Evolutionary conservation across 1,139 yeast genomes (phyloP), one percentile per base, ranked within the genome.

Genomic region (Diutina siamensis): DNA sequence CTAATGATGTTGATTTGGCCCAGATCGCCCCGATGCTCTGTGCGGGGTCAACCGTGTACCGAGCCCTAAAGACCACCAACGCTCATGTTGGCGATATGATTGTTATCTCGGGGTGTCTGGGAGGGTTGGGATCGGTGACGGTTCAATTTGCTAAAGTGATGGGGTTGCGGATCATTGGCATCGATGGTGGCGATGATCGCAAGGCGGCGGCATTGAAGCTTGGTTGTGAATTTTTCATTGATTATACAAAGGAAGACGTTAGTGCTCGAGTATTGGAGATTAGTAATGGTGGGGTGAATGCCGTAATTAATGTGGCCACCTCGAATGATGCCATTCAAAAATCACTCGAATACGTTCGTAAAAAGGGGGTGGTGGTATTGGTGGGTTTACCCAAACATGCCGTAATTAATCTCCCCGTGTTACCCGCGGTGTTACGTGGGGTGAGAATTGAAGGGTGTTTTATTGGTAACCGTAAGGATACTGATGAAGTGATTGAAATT

Each of bases 31-130:
- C 95, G 53, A 78, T 85, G 51, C 69, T 82, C 57, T 83, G 94
- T 67, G 94, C 92, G 40, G 94, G 94, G 65, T 76, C 83, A 65
- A 83, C 94, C 46, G 89, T 82, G 49, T 83, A 83, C 75, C 82
- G 82, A 71, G 94, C 92, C 34, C 66, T 83, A 57, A 83, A 83
- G 71, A 76, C 80, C 45, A 81, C 89, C 48, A 68, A 72, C 44
- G 70, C 80, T 54, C 57, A 55, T 46, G 78, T 89, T 45, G 94
- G 92, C 58, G 78, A 83, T 57, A 82, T 87, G 86, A 86, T 83
- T 50, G 82, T 83, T 53, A 70, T 83, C 56, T 77, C 86, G 50
- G 94, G 94, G 65, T 89, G 89, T 48, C 86, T 80, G 59, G 89
- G 94, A 63, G 94, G 94, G 57, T 74, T 84, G 57, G 94, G 94